Evolutionary conservation across 257 asterid species (phyloP).

Genomic region (Ballota nigra): DNA sequence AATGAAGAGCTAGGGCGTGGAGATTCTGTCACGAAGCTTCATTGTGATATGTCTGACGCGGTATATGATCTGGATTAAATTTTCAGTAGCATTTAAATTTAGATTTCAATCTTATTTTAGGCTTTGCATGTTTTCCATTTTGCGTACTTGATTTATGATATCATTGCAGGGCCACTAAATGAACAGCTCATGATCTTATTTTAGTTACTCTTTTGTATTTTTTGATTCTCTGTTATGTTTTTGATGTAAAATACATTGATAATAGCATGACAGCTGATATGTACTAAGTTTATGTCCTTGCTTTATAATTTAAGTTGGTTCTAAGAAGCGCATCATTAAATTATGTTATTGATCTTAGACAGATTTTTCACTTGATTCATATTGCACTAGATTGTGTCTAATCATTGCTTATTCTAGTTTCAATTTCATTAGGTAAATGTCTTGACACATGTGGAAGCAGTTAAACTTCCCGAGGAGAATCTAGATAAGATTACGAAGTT

Average conservation of each 20-base stretch:
- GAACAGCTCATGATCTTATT: not conserved
- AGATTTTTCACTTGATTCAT: not conserved
- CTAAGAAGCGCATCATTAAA: no score
- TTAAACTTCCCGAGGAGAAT: not conserved
- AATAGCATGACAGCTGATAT: not conserved
- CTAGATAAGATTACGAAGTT: conserved; percentile 21
- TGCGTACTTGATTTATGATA: no score
- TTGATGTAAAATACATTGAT: not conserved
- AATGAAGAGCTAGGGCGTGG: conserved; percentile 46
- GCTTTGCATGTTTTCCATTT: no score
- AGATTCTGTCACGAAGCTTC: conserved; percentile 51
- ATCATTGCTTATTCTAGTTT: conserved; percentile 7
- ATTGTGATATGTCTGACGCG: conserved; percentile 48
- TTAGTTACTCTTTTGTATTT: no score
- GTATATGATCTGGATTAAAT: conserved; percentile 23
- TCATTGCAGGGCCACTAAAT: not conserved
- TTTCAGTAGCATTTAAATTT: not conserved
- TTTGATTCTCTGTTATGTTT: no score
- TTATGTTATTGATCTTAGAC: not conserved
- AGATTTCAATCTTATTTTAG: not conserved
- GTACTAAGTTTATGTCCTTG: conserved; percentile 1
- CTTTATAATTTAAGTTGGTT: not conserved
- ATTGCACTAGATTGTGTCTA: not conserved
- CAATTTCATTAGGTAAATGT: conserved; percentile 53
- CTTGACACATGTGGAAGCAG: conserved; percentile 57